Base-by-base conservation (phyloP, 441 rosid genomes). In the Viola pubescens region DNA sequence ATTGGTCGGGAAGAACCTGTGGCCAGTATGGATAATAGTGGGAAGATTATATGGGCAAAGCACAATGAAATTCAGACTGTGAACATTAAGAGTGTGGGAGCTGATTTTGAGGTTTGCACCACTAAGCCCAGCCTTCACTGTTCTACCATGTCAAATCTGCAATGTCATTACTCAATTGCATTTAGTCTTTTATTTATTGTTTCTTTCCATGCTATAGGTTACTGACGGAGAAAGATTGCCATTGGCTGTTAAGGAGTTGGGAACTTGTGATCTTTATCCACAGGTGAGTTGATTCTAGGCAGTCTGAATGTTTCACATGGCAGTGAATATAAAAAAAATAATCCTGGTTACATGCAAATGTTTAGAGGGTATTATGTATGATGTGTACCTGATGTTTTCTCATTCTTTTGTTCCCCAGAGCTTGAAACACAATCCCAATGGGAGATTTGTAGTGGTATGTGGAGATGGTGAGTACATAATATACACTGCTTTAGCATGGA, bases 11-110 rank as follows among this genome's bases (percentile, higher is more conserved):
- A 94, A 81, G 88, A 79, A 62, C 99, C 99, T 65, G 97, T 94
- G 49, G 95, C 97, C 60, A 94, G 99, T 70, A 94, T 94, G 99
- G 99, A 94, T 75, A 88, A 78, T 75, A 85, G 95, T 76, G 99
- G 99, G 64, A 94, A 88, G 75, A 86, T 94, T 71, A 90, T 94
- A 70, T 94, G 99, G 99, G 97, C 99, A 26, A 94, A 88, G 74
- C 99, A 94, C 75, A 94, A 94, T 79, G 99, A 94, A 78, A 86
- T 94, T 69, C 99, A 90, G 71, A 90, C 99, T 53, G 95, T 94
- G 65, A 94, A 94, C 74, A 90, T 94, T 78, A 90, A 88, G 90
- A 90, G 82, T 64, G 85, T 90, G 48, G 97, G 94, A 57, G 84
- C 94, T 71, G 96, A 94, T 84, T 85, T 73, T 69, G 99, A 88